Base-by-base conservation (phyloP, 345 rosid species). In the Atalantia buxifolia region DNA sequence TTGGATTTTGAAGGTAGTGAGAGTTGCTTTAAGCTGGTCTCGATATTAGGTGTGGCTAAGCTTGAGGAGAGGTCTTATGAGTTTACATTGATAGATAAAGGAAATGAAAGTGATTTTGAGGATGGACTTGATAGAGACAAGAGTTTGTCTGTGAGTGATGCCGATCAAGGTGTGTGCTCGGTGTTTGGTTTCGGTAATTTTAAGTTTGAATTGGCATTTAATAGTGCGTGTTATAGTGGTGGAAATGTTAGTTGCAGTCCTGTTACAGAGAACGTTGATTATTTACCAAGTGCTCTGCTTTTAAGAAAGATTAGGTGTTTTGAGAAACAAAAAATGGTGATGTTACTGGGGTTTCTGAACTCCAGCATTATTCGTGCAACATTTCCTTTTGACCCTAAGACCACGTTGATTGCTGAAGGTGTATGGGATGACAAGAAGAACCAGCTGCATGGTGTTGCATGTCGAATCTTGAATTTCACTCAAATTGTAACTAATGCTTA, bases 351-450 rank as follows among this genome's bases (percentile, higher is more conserved):
- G 21, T 87, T 90, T 72, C 73, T 28, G 18, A 89, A 85, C 76
- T 78, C 45, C 0, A 78, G 78, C 68, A 21, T 74, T 71, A 21
- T 31, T 40, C 73, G 30, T 77, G 76, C 66, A 19, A 36, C 30
- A 77, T 87, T 86, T 78, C 82, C 89, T 65, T 91, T 90, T 78
- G 85, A 87, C 85, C 96, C 91, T 38, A 87, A 81, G 35, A 83
- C 81, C n/a, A 79, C 85, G 18, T 78, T 93, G 80, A 76, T 95
- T 31, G 94, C 91, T 1, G 99, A 93, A 88, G 98, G 94, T 77
- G 75, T 79, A 63, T 93, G 99, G 99, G 89, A 91, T 85, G 86
- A 78, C 35, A 83, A 86, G 86, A 87, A 76, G 85, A 84, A 88
- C 79, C 85, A 79, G 72, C 79, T 92, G 68, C 88, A 91, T 77